Conservation (phyloP, 2,329 filamentous ascomycete genomes). For the Ceratocystis diversiconidia region DNA sequence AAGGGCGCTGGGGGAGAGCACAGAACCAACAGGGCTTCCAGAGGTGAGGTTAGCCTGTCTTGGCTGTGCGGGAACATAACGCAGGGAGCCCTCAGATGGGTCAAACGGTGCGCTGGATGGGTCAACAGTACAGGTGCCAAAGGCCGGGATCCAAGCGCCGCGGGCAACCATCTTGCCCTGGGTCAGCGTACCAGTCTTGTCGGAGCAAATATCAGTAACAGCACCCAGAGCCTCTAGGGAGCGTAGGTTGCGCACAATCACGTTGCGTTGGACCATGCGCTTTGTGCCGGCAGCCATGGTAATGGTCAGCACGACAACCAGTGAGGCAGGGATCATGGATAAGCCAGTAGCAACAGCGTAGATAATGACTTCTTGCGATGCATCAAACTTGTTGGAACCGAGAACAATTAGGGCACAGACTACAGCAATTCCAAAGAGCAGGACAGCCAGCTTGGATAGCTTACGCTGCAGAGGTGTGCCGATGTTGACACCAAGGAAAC, state of each 20-base stretch:
- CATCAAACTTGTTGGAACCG: slow-evolving; percentile 45
- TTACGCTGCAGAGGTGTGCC: slow-evolving; percentile 58
- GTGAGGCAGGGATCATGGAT: slow-evolving; percentile 38
- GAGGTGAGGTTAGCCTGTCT: slow-evolving; percentile 29
- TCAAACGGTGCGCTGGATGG: slow-evolving; percentile 42
- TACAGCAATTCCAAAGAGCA: slow-evolving; percentile 53
- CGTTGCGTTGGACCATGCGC: slow-evolving; percentile 38
- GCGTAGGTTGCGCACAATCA: slow-evolving; percentile 39
- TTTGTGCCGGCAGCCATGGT: slow-evolving; percentile 43
- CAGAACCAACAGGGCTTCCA: slow-evolving; percentile 21
- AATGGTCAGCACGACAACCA: slow-evolving; percentile 41
- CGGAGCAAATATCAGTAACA: slow-evolving; percentile 42
- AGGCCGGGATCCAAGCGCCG: slow-evolving; percentile 43
- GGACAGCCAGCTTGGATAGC: slow-evolving; percentile 50
- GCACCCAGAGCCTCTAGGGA: slow-evolving; percentile 46
- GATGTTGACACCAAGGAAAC: slow-evolving; percentile 52
- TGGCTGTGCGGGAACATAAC: slow-evolving; percentile 28
- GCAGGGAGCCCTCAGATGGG: slow-evolving; percentile 38
- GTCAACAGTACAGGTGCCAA: slow-evolving; percentile 44
- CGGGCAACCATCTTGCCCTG: slow-evolving; percentile 51
- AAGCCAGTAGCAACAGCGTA: slow-evolving; percentile 35
- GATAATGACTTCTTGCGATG: slow-evolving; percentile 44
- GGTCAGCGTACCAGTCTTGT: slow-evolving; percentile 46
- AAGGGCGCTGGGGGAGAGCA: slow-evolving; percentile 25
- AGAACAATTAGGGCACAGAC: slow-evolving; percentile 56